Conservation (phyloP, 2,329 filamentous ascomycete species). For the Epichloe amarillans region DNA sequence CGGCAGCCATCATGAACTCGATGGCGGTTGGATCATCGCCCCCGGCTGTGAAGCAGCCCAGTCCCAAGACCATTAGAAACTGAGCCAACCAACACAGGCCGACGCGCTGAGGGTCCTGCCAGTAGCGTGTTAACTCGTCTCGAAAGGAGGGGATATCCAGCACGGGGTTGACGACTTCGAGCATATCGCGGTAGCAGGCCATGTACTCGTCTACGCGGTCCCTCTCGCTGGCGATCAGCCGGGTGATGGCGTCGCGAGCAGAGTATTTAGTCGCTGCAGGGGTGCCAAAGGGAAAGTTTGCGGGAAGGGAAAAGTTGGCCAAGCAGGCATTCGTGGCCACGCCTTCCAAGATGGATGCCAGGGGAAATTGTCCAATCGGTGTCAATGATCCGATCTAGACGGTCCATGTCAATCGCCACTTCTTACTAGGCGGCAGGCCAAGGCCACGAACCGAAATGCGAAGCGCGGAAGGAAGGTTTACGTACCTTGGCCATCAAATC, state of each 20-base stretch:
- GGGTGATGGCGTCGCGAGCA: constrained; percentile 17
- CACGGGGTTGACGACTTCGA: constrained; percentile 22
- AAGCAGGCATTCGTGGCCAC: constrained; percentile 23
- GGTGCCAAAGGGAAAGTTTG: constrained; percentile 26
- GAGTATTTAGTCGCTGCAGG: constrained; percentile 21
- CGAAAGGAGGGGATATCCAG: constrained; percentile 18
- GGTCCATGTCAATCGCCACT: neutral
- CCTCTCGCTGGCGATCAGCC: constrained; percentile 17
- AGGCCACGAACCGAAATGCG: too few relatives aligned
- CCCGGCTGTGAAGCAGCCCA: constrained; percentile 19
- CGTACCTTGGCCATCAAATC: constrained; percentile 24
- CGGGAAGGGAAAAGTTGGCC: constrained; percentile 21
- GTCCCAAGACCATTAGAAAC: constrained; percentile 22
- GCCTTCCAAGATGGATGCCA: constrained; percentile 17
- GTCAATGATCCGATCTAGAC: constrained; percentile 16
- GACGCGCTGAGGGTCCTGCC: constrained; percentile 16
- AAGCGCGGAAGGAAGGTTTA: neutral
- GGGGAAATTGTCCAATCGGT: constrained; percentile 12
- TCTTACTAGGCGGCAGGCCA: too few relatives aligned
- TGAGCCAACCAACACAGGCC: constrained; percentile 21
- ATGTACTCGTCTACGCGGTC: constrained; percentile 15
- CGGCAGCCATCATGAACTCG: constrained; percentile 23
- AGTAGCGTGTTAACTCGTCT: constrained; percentile 19
- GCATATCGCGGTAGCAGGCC: constrained; percentile 16
- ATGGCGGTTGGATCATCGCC: constrained; percentile 20